phyloP scores from a whole-genome alignment of 1,139 yeast genomes.

The Saccharomyces hybrid region DNA sequence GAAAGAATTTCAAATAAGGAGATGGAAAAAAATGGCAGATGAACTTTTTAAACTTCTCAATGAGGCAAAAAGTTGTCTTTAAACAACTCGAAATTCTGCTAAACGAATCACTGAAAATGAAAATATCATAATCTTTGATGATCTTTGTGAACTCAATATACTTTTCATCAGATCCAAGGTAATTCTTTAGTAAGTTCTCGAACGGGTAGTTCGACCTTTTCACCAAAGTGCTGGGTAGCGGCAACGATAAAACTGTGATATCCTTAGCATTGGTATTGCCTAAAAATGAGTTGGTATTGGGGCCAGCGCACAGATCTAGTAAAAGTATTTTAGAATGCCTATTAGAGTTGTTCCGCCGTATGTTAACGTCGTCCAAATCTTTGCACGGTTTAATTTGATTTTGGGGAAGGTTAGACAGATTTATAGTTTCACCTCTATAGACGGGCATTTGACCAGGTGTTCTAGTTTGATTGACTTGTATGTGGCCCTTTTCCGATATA shows the following conservation, averaged over 20 bases:
- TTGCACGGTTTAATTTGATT: background rate
- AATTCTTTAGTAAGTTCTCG: constrained; percentile 33
- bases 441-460: background rate
- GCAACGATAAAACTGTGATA: background rate
- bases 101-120: constrained; percentile 24
- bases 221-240: constrained; percentile 58
- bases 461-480: background rate
- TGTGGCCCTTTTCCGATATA: background rate
- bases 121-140: constrained; percentile 12
- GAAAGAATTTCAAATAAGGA: background rate
- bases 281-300: background rate
- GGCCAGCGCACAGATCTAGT: background rate
- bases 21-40: constrained; percentile 5
- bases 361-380: background rate
- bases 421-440: background rate
- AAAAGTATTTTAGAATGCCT: background rate
- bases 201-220: constrained; percentile 55
- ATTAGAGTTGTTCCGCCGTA: background rate
- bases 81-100: constrained; percentile 24
- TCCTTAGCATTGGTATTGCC: background rate
- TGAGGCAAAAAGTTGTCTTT: constrained; percentile 16
- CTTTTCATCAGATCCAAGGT: constrained; percentile 32
- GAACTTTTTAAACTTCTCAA: constrained; percentile 23
- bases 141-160: constrained; percentile 19
- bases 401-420: background rate